phyloP scores from a whole-genome alignment of 2,329 filamentous ascomycete genomes.

The Coniochaeta pulveracea region DNA sequence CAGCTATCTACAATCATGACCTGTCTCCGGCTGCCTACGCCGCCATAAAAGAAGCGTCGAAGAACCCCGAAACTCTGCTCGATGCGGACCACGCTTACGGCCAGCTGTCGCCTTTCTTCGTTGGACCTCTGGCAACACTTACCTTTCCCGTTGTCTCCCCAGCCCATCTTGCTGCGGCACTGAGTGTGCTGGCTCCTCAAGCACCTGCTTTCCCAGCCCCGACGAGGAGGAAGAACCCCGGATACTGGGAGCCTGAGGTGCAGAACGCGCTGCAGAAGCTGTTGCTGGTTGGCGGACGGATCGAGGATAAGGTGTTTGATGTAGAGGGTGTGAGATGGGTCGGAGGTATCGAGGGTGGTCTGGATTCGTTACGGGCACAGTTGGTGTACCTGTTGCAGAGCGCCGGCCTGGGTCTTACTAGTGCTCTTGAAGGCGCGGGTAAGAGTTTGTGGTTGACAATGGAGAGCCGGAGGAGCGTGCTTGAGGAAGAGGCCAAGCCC shows the following conservation, averaged over 20 bases:
- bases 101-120: constrained; percentile 63
- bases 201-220: constrained; percentile 68
- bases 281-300: constrained; percentile 71
- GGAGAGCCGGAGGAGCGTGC: constrained; percentile 66
- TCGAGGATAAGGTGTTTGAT: constrained; percentile 81
- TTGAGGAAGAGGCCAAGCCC: constrained; percentile 58
- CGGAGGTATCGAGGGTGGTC: constrained; percentile 66
- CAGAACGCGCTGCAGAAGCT: constrained; percentile 81
- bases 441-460: constrained; percentile 81
- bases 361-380: constrained; percentile 71
- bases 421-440: constrained; percentile 65
- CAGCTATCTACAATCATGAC: constrained; percentile 32
- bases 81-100: constrained; percentile 30
- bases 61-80: constrained; percentile 16
- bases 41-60: constrained; percentile 26
- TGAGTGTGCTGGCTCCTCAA: constrained; percentile 67
- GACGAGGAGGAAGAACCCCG: constrained; percentile 61
- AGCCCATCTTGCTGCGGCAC: constrained; percentile 67
- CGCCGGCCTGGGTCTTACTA: constrained; percentile 66
- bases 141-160: constrained; percentile 77
- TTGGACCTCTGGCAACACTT: constrained; percentile 70
- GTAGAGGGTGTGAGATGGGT: constrained; percentile 53
- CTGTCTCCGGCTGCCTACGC: constrained; percentile 42
- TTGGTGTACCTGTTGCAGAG: constrained; percentile 72
- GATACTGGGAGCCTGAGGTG: constrained; percentile 68